phyloP scores from a whole-genome alignment of 805 yeast species.

The Babjeviella inositovora region DNA sequence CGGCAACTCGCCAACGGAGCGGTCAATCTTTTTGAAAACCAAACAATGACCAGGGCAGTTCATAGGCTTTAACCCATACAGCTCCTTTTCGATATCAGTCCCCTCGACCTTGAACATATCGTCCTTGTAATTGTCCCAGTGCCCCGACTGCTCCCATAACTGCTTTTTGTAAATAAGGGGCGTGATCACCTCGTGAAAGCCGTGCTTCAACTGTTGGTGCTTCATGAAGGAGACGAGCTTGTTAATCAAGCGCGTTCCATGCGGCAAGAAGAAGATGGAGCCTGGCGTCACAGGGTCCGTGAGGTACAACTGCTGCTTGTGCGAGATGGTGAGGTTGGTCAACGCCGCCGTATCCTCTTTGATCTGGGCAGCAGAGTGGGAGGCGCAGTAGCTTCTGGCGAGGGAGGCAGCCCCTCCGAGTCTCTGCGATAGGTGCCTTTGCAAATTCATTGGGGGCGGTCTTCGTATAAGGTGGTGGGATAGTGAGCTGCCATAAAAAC shows the following conservation, averaged over 20 bases:
- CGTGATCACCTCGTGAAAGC: constrained; percentile 84
- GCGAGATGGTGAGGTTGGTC: constrained; percentile 25
- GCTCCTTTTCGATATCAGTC: constrained; percentile 20
- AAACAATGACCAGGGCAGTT: constrained; percentile 94
- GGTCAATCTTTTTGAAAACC: constrained; percentile 56
- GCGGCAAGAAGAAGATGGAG: constrained; percentile 80
- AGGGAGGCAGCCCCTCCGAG: no score
- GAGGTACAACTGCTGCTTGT: constrained; percentile 60
- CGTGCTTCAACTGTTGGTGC: constrained; percentile 62
- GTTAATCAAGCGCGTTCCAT: constrained; percentile 80
- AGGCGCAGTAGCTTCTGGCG: no score
- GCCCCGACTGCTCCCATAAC: constrained; percentile 87
- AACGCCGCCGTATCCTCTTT: constrained; percentile 1
- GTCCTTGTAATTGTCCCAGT: constrained; percentile 87
- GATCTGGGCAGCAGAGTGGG: no score
- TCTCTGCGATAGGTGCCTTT: no score
- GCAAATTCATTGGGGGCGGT: no score
- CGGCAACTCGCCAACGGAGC: constrained; percentile 80
- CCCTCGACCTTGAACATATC: constrained; percentile 88
- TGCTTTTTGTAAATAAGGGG: constrained; percentile 76
- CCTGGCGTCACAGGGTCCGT: constrained; percentile 83
- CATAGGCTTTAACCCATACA: constrained; percentile 86
- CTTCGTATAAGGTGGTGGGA: no score
- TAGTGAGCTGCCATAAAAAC: no score
- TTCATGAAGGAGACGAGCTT: constrained; percentile 72